These are phyloP conservation scores for Phanerochaete sordida DNA, from an alignment of 768 basidiomycete genomes.

Conservation along the genomic window DNA sequence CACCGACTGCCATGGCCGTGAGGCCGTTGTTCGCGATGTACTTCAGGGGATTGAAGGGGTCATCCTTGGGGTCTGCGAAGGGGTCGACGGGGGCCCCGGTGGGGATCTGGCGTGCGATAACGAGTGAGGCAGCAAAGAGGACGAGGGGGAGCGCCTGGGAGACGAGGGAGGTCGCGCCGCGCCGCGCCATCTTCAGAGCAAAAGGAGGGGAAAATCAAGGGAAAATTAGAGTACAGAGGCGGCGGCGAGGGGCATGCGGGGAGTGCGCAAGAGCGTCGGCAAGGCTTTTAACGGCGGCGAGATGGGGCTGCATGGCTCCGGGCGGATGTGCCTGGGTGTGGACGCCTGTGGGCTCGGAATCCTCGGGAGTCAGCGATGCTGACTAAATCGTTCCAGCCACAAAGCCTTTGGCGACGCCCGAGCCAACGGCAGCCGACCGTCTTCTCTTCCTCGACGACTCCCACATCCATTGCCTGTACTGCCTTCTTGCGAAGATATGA, in stretches of 20 bases:
- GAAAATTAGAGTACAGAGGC: background rate
- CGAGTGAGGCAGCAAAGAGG: background rate
- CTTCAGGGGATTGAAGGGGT: conserved; percentile 11
- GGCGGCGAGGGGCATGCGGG: background rate
- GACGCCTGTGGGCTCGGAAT: background rate
- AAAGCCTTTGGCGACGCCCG: background rate
- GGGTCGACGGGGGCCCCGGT: background rate
- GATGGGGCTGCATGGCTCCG: background rate
- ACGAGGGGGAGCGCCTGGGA: background rate
- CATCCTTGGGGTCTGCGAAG: conserved; percentile 7
- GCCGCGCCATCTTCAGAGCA: background rate
- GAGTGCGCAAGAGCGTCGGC: background rate
- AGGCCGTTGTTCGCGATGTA: conserved; percentile 13
- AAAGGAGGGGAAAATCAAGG: background rate
- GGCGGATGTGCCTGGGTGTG: background rate
- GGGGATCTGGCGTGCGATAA: background rate
- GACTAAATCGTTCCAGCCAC: background rate
- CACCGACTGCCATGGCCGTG: conserved; percentile 12
- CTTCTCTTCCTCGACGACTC: too few relatives aligned
- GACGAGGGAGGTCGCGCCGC: background rate
- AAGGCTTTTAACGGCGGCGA: background rate
- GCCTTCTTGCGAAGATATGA: too few relatives aligned
- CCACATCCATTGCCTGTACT: too few relatives aligned
- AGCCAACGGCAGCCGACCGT: too few relatives aligned
- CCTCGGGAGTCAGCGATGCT: background rate